Base-by-base conservation (phyloP, 1,284 basidiomycete species). In the Pterula multifida region DNA sequence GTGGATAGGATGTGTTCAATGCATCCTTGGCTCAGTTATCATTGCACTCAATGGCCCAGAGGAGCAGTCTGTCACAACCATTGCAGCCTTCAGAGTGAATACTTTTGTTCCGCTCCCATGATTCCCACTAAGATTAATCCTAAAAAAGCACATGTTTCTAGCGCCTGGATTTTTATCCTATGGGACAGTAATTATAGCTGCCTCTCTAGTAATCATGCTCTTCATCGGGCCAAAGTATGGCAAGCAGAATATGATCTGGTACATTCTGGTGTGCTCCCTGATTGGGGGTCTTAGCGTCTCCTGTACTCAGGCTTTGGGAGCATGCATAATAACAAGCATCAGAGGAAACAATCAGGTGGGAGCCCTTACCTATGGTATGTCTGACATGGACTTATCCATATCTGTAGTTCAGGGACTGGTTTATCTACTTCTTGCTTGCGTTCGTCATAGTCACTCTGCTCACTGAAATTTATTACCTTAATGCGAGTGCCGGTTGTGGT, bases 221-320 rank as follows among this genome's bases (percentile, higher is more conserved):
- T 86, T 80, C 65, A 84, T 90, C 54, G 90, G 81, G 1, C 90
- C 91, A 9, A 79, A 68, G 76, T 91, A 89, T 64, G 95, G 95
- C 50, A 93, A 87, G 68, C 85, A 84, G 68, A 87, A 81, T 61
- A 97, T 98, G 94, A 68, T 98, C 55, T 93, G 93, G 76, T 97
- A 98, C 66, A 93, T 96, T 58, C 70, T 76, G 44, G 88, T 97
- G 35, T 98, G 95, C 67, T 92, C 87, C 55, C 82, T 98, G 73
- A 97, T 98, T 60, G 95, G 95, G 24, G 95, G 96, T 1, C 85
- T 98, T 53, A 91, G 86, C 55, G 95, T 98, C 57, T 93, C 89
- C 58, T 94, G 95, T 53, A 97, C 93, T 2, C 93, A 91, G 42
- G 95, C 95, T 28, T 76, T 98, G 19, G 95, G 95, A 32, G 72